phyloP scores from a whole-genome alignment of 805 yeast genomes.

The Candida railenensis region DNA sequence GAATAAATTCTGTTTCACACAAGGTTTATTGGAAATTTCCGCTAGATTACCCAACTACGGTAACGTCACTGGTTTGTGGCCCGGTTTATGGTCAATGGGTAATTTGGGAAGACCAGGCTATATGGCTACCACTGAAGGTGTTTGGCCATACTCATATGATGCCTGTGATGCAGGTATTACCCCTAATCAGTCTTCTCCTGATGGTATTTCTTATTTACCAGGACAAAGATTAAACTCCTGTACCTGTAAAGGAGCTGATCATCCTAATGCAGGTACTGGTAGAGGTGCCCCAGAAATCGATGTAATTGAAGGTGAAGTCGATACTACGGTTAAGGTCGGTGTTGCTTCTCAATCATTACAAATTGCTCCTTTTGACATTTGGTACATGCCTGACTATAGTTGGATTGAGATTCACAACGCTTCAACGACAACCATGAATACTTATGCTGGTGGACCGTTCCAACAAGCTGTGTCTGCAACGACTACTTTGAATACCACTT shows the following conservation, averaged over 20 bases:
- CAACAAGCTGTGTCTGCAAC: constrained; percentile 89
- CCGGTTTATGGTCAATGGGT: constrained; percentile 95
- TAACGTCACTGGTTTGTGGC: constrained; percentile 84
- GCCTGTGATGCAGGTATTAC: constrained; percentile 93
- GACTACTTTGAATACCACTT: constrained; percentile 69
- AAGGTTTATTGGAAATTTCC: constrained; percentile 75
- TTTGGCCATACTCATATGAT: constrained; percentile 92
- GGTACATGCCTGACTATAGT: constrained; percentile 88
- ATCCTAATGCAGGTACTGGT: constrained; percentile 84
- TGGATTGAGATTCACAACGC: constrained; percentile 69
- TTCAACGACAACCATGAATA: constrained; percentile 75
- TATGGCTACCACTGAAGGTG: constrained; percentile 83
- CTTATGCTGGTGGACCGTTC: constrained; percentile 86
- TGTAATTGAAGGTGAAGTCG: constrained; percentile 79
- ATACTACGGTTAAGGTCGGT: constrained; percentile 48
- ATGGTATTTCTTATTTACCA: constrained; percentile 82
- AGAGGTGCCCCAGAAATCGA: constrained; percentile 97
- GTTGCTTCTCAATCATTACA: constrained; percentile 88
- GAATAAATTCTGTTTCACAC: constrained; percentile 88
- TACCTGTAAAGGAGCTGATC: constrained; percentile 79
- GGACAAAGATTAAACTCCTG: constrained; percentile 81
- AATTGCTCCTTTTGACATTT: constrained; percentile 90
- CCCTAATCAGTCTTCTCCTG: constrained; percentile 86
- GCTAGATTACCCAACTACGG: constrained; percentile 81
- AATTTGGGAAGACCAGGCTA: constrained; percentile 92